A percentile compares a stretch with the other conserved stretches of the same genome.
Evolutionary conservation across 2,329 filamentous ascomycete genomes (phyloP).

Genomic region (Capronia coronata): DNA sequence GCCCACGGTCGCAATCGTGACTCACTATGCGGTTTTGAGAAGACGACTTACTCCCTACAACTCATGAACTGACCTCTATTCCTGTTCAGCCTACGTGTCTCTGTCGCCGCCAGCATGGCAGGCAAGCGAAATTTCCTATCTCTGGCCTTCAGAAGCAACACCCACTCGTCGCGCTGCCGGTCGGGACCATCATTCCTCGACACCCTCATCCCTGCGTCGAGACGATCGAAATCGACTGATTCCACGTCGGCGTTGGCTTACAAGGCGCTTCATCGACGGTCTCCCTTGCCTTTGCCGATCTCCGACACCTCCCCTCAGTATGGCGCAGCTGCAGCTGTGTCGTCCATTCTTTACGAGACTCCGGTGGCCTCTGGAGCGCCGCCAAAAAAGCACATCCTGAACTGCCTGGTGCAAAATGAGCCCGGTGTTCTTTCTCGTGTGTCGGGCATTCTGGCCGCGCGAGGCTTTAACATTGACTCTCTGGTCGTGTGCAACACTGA

Average conservation of each 20-base stretch:
- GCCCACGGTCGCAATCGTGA: background rate
- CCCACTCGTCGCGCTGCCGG: constrained; percentile 7
- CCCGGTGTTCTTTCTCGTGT: constrained; percentile 94
- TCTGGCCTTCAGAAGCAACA: constrained; percentile 30
- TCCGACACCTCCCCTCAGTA: constrained; percentile 73
- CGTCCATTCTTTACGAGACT: constrained; percentile 98
- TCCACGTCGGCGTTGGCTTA: constrained; percentile 93
- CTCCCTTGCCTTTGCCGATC: constrained; percentile 73
- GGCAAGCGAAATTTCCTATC: constrained; percentile 36
- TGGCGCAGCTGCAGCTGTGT: constrained; percentile 84
- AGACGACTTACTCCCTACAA: background rate
- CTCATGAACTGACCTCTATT: background rate
- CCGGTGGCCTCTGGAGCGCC: constrained; percentile 75
- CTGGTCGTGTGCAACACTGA: constrained; percentile 97
- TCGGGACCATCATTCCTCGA: constrained; percentile 19
- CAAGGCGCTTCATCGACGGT: constrained; percentile 90
- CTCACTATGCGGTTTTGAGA: constrained; percentile 9
- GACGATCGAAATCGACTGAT: constrained; percentile 37
- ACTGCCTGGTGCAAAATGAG: constrained; percentile 98
- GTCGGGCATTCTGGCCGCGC: constrained; percentile 88
- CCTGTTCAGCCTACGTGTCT: background rate
- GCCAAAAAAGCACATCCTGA: constrained; percentile 90
- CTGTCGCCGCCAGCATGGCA: constrained; percentile 35
- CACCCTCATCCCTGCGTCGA: constrained; percentile 14
- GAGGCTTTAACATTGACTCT: constrained; percentile 98